Evolutionary conservation across 2,329 filamentous ascomycete species (phyloP).

Genomic region (Lasiodiplodia theobromae): DNA sequence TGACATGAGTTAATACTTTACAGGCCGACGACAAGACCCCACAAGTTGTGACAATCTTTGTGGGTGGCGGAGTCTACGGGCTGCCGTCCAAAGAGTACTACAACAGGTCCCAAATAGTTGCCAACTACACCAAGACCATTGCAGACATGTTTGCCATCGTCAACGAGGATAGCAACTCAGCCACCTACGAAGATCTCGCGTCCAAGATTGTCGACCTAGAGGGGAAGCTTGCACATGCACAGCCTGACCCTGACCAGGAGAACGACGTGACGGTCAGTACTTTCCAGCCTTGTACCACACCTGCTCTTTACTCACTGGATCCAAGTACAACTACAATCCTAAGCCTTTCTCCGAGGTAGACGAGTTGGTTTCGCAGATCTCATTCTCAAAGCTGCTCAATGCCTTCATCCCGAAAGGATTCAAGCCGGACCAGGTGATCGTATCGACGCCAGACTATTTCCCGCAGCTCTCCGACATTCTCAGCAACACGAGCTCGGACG

Average conservation of each 20-base stretch:
- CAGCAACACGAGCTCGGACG: conserved; percentile 59
- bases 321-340: conserved; percentile 68
- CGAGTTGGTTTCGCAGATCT: conserved; percentile 63
- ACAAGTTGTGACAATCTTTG: conserved; percentile 36
- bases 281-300: neutral
- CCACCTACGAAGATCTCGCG: conserved; percentile 31
- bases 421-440: conserved; percentile 62
- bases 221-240: conserved; percentile 65
- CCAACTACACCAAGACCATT: conserved; percentile 34
- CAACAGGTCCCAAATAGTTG: conserved; percentile 42
- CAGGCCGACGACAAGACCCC: neutral
- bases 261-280: conserved; percentile 34
- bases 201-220: conserved; percentile 55
- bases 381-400: conserved; percentile 61
- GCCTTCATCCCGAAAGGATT: conserved; percentile 60
- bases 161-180: neutral
- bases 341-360: conserved; percentile 64
- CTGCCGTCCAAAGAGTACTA: conserved; percentile 47
- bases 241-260: conserved; percentile 59
- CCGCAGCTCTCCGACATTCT: conserved; percentile 65
- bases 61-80: conserved; percentile 56
- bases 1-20: neutral
- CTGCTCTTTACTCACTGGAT: neutral
- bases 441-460: conserved; percentile 67
- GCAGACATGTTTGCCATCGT: neutral